phyloP scores from a whole-genome alignment of 768 basidiomycete species.

The Lactarius akahatsu region DNA sequence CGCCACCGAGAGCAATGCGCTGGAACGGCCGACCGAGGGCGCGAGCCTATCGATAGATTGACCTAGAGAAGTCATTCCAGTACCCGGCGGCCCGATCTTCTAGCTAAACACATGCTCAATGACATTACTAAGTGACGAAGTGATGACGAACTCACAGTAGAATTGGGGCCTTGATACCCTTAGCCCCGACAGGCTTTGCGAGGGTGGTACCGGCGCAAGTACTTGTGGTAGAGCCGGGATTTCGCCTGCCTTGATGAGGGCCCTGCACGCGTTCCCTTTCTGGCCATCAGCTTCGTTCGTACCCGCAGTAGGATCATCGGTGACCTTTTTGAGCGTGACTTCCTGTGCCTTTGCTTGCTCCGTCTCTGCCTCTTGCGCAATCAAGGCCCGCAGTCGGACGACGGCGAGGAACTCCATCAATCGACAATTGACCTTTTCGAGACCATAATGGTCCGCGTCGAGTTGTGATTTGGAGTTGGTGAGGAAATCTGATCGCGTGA shows the following conservation, averaged over 20 bases:
- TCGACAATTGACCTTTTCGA: conserved; percentile 90
- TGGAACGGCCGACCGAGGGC: conserved; percentile 86
- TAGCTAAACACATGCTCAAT: conserved; percentile 42
- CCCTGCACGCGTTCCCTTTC: background rate
- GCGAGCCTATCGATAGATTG: conserved; percentile 83
- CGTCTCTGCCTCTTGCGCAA: conserved; percentile 23
- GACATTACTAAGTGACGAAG: conserved; percentile 4
- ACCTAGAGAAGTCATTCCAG: conserved; percentile 89
- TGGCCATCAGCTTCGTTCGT: conserved; percentile 23
- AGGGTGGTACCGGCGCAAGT: conserved; percentile 6
- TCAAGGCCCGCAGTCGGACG: conserved; percentile 50
- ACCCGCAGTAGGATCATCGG: conserved; percentile 22
- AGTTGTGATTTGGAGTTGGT: conserved; percentile 72
- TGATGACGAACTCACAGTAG: conserved; percentile 47
- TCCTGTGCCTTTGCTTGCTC: conserved; percentile 26
- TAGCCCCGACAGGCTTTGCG: conserved; percentile 30
- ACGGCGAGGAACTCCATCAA: conserved; percentile 91
- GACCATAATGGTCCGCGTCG: conserved; percentile 87
- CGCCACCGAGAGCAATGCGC: conserved; percentile 88
- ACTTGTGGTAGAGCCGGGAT: conserved; percentile 9
- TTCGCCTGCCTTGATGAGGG: conserved; percentile 23
- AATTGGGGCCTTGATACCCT: conserved; percentile 67
- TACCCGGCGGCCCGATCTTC: conserved; percentile 91
- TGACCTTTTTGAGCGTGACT: conserved; percentile 26
- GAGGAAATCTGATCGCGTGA: conserved; percentile 61